These are phyloP conservation scores for Trametes cinnabarina DNA, from an alignment of 768 basidiomycete species.

Conservation along the genomic window DNA sequence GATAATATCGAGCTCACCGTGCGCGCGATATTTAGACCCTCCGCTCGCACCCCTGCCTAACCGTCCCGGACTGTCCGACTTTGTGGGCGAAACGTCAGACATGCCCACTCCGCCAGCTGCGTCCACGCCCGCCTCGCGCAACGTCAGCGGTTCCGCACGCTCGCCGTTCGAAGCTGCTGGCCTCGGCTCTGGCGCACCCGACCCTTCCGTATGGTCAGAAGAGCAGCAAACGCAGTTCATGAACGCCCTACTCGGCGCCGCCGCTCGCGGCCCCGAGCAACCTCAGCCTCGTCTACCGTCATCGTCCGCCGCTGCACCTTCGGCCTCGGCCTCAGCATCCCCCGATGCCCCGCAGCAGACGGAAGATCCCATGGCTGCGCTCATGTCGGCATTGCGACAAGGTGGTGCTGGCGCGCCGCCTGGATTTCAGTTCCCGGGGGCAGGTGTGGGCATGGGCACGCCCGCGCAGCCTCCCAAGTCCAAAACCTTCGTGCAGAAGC, in stretches of 20 bases:
- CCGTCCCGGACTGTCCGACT: conserved; percentile 32
- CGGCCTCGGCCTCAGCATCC: conserved; percentile 2
- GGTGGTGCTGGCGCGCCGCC: conserved; percentile 18
- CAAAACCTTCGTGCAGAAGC: conserved; percentile 51
- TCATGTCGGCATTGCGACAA: conserved; percentile 33
- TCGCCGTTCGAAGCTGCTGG: conserved; percentile 24
- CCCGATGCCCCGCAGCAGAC: neutral
- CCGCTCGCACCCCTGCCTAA: conserved; percentile 36
- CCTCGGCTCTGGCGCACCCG: conserved; percentile 34
- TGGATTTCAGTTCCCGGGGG: conserved; percentile 30
- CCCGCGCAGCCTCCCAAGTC: conserved; percentile 23
- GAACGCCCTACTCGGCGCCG: conserved; percentile 53
- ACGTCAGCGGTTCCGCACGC: conserved; percentile 12
- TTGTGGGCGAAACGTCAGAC: conserved; percentile 37
- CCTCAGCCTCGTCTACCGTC: conserved; percentile 2
- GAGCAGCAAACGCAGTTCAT: conserved; percentile 71
- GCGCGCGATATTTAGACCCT: conserved; percentile 33
- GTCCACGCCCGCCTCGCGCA: conserved; percentile 13
- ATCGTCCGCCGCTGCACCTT: conserved; percentile 3
- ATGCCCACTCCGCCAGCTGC: conserved; percentile 30
- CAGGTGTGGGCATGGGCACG: conserved; percentile 21
- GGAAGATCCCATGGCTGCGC: conserved; percentile 33
- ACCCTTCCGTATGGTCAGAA: conserved; percentile 61
- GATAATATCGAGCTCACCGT: neutral
- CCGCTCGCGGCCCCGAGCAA: conserved; percentile 11